Base-by-base conservation (phyloP, 352 stramenopile species). In the Phytophthora cryptogea region DNA sequence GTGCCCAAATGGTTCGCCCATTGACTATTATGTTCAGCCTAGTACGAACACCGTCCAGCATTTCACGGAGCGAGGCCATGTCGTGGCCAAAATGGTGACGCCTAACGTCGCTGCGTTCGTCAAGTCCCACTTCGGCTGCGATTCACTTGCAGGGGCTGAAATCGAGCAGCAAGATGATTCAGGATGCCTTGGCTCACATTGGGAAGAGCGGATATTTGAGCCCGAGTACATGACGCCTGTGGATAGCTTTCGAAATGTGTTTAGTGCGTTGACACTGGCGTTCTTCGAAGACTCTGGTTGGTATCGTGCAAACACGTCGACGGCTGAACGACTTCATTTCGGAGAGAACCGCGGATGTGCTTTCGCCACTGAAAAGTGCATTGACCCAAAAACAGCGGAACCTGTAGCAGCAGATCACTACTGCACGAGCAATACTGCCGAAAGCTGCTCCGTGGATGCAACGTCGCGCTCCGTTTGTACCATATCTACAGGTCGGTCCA, bases 251-350 rank as follows among this genome's bases (percentile, higher is more conserved):
- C 81, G 77, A 8, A 93, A 94, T 42, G 68, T 89, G 0, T 71
- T 88, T 30, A 91, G 82, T 16, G 76, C 66, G 0, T 65, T 94
- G 28, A 94, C 86, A 1, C 65, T 94, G 17, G 83, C 86, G 1
- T 94, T 89, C 39, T 92, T 94, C 48, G 78, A 92, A 45, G 86
- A 93, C 56, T 92, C 86, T 7, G 86, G 86, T 0, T 93, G 86
- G 86, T 94, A 94, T 62, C 75, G 74, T 13, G 64, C 83, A 0
- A 93, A 92, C 45, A 30, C 59, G 4, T 75, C 68, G 11, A 67
- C 61, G 30, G 72, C 72, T 13, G 63, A 89, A 42, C 68, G 79
- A 27, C 68, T 94, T 45, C 70, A 86, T 55, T 94, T 90, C 61
- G 86, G 86, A 9, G 73, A 76, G 32, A 74, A 75, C 2, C 77